Percentiles rank a stretch among this genome's conserved stretches.
phyloP scores from a whole-genome alignment of 352 stramenopile species.

The Pythium rhizo-oryzae region DNA sequence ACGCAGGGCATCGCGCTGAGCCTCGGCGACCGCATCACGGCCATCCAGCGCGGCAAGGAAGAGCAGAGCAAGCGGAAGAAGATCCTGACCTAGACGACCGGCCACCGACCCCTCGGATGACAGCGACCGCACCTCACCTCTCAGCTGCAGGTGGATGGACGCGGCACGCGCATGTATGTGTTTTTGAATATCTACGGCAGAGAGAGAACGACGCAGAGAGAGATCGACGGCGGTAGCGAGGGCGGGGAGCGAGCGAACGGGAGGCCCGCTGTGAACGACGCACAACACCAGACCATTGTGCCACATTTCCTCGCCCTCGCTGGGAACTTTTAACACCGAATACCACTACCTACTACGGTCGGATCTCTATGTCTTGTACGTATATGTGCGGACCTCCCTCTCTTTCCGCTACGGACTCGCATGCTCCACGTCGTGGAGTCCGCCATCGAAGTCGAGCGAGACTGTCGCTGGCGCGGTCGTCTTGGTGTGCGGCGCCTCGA shows the following conservation, averaged over 20 bases:
- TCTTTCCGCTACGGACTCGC: slow-evolving; percentile 12
- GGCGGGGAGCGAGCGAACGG: neutral
- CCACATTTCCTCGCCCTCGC: neutral
- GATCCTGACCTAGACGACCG: slow-evolving; percentile 50
- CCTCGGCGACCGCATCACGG: slow-evolving; percentile 98
- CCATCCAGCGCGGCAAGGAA: slow-evolving; percentile 92
- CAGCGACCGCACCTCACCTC: neutral
- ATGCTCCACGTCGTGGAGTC: neutral
- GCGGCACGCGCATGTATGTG: slow-evolving; percentile 5
- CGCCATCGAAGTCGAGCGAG: no score
- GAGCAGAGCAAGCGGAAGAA: slow-evolving; percentile 88
- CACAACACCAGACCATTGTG: no score
- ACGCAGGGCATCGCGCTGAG: slow-evolving; percentile 99
- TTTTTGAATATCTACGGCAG: slow-evolving; percentile 27
- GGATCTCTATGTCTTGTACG: neutral
- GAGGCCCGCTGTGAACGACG: neutral
- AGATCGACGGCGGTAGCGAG: no score
- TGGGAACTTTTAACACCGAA: neutral
- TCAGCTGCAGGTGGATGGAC: no score
- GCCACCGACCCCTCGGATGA: neutral
- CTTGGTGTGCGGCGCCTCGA: slow-evolving; percentile 32
- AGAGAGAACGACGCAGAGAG: neutral
- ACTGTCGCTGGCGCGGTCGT: neutral
- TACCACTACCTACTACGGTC: neutral
- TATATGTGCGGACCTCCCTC: no score